Conservation (phyloP, 345 rosid species). For the Pelargonium nanum region DNA sequence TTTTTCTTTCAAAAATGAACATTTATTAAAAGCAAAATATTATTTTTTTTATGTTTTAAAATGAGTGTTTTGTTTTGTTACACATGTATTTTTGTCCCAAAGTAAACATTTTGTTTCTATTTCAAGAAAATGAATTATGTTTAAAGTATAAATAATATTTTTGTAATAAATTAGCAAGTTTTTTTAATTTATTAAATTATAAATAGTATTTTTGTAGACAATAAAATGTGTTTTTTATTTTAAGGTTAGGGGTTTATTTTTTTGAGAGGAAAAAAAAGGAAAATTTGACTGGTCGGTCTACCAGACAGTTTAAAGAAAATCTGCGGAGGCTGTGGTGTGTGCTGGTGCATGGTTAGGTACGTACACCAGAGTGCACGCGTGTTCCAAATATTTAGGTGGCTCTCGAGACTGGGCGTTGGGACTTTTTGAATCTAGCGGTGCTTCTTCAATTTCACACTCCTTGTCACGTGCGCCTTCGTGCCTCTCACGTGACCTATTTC, state of each 20-base stretch:
- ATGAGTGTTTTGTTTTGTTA: too few species aligned
- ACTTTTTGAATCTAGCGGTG: background rate
- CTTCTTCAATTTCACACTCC: too few species aligned
- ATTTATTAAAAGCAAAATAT: too few species aligned
- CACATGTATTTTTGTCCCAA: too few species aligned
- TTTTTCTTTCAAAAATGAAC: too few species aligned
- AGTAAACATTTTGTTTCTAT: too few species aligned
- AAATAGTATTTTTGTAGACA: background rate
- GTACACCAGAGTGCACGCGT: background rate
- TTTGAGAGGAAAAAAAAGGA: background rate
- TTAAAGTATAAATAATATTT: too few species aligned
- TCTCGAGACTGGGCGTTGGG: slow-evolving; percentile 21
- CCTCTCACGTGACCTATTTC: background rate
- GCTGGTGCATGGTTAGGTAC: background rate
- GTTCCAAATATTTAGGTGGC: slow-evolving; percentile 5
- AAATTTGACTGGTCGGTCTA: slow-evolving; percentile 88
- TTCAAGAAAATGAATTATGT: too few species aligned
- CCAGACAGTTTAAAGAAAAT: slow-evolving; percentile 39
- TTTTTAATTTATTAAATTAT: too few species aligned
- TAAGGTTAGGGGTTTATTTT: slow-evolving; percentile 9
- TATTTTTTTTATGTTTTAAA: too few species aligned
- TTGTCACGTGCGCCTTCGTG: too few species aligned
- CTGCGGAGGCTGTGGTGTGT: background rate
- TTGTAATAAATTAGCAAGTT: too few species aligned
- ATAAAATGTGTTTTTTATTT: background rate